Conservation (phyloP, 345 rosid genomes). For the Populus simonii region DNA sequence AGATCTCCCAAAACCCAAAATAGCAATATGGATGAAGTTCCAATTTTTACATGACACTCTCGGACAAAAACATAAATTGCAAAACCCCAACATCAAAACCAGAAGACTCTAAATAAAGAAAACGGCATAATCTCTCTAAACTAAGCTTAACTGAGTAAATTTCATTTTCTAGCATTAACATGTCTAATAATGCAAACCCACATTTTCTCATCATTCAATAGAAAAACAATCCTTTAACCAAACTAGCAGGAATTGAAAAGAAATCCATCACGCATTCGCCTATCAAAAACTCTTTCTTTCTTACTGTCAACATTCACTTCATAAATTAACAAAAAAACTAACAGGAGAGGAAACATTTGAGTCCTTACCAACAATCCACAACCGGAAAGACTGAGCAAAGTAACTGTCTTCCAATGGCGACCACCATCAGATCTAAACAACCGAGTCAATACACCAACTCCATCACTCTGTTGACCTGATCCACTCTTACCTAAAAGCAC, state of each 20-base stretch:
- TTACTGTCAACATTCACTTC: not conserved
- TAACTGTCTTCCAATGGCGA: conserved; percentile 79
- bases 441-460: conserved; percentile 69
- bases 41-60: not conserved
- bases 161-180: not conserved
- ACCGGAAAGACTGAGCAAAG: conserved; percentile 69
- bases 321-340: not conserved
- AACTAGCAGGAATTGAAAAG: not conserved
- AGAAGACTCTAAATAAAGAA: not conserved
- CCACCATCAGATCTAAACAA: conserved; percentile 64
- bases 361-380: conserved; percentile 58
- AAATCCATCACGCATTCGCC: not conserved
- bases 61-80: not conserved
- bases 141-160: not conserved
- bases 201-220: not conserved
- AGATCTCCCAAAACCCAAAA: not conserved
- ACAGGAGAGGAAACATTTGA: not conserved
- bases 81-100: not conserved
- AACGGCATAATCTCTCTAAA: not conserved
- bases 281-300: not conserved
- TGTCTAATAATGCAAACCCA: not conserved
- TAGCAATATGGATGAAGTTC: not conserved
- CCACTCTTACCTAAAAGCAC: conserved; percentile 68
- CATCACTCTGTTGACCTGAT: conserved; percentile 84
- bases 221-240: not conserved